Base-by-base conservation (phyloP, 2,329 filamentous ascomycete species). In the Fusarium torreyae region DNA sequence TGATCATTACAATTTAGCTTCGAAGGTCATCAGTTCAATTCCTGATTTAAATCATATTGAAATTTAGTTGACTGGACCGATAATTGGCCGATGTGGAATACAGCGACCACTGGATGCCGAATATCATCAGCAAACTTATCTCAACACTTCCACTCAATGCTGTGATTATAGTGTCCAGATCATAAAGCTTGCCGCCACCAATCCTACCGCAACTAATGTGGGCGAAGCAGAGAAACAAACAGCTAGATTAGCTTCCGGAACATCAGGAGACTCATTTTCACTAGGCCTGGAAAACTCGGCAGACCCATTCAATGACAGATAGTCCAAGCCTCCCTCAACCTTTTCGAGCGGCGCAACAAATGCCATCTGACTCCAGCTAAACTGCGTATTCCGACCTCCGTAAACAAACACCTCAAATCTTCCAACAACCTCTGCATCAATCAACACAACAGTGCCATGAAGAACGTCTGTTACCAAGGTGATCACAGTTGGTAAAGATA, bases 311-410 rank as follows among this genome's bases (percentile, higher is more conserved):
- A 66, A 3, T 3, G 5, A 6, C 1, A 66, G 13, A 1, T 10
- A 0, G 9, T 39, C 31, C 2, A 66, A 0, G 0, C 14, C 39
- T 15, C 63, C 63, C 22, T 22, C 14, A 0, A 61, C n/a, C 10
- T 18, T 26, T 6, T 50, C 14, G 6, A 66, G 13, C 1, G 61
- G 63, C 2, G 63, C 63, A 20, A 66, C 63, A 18, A 66, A 66
- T 1, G 63, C 61, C 54, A 66, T 66, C 13, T 66, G 63, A 24
- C 61, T 66, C 63, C 63, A 66, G 13, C 63, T 66, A 13, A 66
- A 66, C 17, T 44, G 61, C 0, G 63, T 66, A 3, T 66, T 66
- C 3, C 63, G 50, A 1, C 63, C 63, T 1, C 63, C 63, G 10
- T 66, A 66, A 6, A 66, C 54, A 45, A 66, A 66, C 0, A 66